phyloP scores from a whole-genome alignment of 2,329 filamentous ascomycete species.

The Fusarium chlamydosporum region DNA sequence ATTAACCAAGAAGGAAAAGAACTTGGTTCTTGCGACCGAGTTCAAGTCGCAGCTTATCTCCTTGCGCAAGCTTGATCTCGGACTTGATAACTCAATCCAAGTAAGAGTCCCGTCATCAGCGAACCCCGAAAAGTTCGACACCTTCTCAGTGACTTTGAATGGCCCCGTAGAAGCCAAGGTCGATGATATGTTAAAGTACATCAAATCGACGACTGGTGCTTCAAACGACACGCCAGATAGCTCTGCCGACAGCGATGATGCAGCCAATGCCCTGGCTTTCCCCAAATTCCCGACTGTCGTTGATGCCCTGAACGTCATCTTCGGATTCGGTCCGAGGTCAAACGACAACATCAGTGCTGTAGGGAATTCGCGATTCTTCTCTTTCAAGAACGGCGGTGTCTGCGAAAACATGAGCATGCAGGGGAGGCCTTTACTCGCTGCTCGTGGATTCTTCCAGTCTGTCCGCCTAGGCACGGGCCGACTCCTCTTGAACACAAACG shows the following conservation, averaged over 20 bases:
- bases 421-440: constrained; percentile 56
- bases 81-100: constrained; percentile 51
- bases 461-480: constrained; percentile 67
- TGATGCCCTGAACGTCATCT: constrained; percentile 67
- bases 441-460: constrained; percentile 70
- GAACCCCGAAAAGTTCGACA: constrained; percentile 52
- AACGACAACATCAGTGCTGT: constrained; percentile 57
- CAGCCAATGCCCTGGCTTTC: constrained; percentile 53
- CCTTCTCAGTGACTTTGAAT: constrained; percentile 60
- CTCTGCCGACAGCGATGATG: constrained; percentile 13
- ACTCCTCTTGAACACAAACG: constrained; percentile 68
- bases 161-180: constrained; percentile 58
- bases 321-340: constrained; percentile 61
- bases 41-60: constrained; percentile 66
- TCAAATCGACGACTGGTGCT: constrained; percentile 59
- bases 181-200: constrained; percentile 60
- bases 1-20: constrained; percentile 53
- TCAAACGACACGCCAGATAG: constrained; percentile 48
- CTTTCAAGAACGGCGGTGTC: constrained; percentile 54
- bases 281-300: constrained; percentile 65
- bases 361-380: constrained; percentile 66
- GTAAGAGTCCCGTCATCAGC: constrained; percentile 56
- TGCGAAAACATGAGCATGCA: constrained; percentile 48
- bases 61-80: constrained; percentile 55
- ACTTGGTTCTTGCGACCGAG: constrained; percentile 60